phyloP scores from a whole-genome alignment of 2,329 filamentous ascomycete species.

The Colletotrichum australisinense region DNA sequence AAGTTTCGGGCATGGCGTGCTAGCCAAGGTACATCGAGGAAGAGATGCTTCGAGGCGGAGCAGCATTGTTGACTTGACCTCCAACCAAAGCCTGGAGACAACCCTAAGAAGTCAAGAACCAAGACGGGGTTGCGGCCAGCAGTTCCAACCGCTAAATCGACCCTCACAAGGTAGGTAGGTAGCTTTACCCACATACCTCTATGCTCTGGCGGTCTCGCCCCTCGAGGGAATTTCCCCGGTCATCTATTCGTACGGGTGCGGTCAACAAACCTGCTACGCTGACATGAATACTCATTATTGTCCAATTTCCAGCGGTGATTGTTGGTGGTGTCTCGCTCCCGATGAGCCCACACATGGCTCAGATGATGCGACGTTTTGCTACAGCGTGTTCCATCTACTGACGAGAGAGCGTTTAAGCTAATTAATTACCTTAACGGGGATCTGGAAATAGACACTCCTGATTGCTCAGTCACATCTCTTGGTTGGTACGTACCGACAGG shows the following conservation, averaged over 20 bases:
- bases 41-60: background rate
- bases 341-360: constrained; percentile 8
- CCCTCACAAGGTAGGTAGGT: background rate
- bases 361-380: constrained; percentile 29
- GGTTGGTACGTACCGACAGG: background rate
- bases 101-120: background rate
- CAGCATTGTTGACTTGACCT: background rate
- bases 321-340: background rate
- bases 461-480: background rate
- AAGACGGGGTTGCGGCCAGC: constrained; percentile 21
- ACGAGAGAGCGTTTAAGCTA: constrained; percentile 3
- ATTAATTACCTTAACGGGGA: constrained; percentile 1
- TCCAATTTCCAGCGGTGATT: background rate
- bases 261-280: background rate
- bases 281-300: background rate
- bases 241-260: background rate
- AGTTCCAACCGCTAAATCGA: background rate
- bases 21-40: background rate
- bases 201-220: background rate
- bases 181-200: background rate
- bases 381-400: background rate
- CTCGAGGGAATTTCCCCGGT: constrained; percentile 6
- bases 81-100: background rate
- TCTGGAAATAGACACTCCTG: constrained; percentile 7
- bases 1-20: constrained; percentile 26